Conservation (phyloP, 2,329 filamentous ascomycete genomes). For the Microsporum audouinii region DNA sequence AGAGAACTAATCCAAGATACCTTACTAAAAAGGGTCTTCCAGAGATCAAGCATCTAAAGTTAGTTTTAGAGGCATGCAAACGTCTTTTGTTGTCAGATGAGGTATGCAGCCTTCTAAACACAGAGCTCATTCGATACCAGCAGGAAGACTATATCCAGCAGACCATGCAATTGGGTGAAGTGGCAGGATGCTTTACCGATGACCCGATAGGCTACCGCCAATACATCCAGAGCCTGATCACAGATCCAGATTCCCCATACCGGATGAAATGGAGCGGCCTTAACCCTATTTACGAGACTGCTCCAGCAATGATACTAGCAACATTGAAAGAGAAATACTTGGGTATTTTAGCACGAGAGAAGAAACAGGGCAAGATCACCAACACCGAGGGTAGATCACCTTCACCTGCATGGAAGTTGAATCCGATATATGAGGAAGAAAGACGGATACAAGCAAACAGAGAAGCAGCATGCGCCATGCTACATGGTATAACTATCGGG, state of each 20-base stretch:
- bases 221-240: conserved; percentile 18
- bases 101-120: conserved; percentile 21
- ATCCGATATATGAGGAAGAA: conserved; percentile 5
- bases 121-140: conserved; percentile 20
- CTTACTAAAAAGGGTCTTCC: conserved; percentile 18
- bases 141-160: conserved; percentile 23
- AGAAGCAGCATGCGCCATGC: conserved; percentile 23
- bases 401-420: conserved; percentile 12
- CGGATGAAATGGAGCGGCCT: conserved; percentile 23
- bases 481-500: conserved; percentile 27
- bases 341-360: conserved; percentile 13
- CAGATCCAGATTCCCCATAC: conserved; percentile 18
- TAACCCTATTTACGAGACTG: conserved; percentile 21
- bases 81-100: conserved; percentile 21
- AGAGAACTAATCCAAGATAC: conserved; percentile 13
- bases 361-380: background rate
- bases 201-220: conserved; percentile 24
- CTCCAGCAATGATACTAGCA: conserved; percentile 22
- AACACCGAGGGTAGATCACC: conserved; percentile 7
- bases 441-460: conserved; percentile 22
- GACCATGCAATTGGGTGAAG: conserved; percentile 14
- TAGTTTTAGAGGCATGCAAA: conserved; percentile 26
- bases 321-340: conserved; percentile 29
- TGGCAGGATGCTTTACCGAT: conserved; percentile 13
- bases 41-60: conserved; percentile 25